Base-by-base conservation (phyloP, 495 filamentous ascomycete species). In the Penicillium subrubescens region DNA sequence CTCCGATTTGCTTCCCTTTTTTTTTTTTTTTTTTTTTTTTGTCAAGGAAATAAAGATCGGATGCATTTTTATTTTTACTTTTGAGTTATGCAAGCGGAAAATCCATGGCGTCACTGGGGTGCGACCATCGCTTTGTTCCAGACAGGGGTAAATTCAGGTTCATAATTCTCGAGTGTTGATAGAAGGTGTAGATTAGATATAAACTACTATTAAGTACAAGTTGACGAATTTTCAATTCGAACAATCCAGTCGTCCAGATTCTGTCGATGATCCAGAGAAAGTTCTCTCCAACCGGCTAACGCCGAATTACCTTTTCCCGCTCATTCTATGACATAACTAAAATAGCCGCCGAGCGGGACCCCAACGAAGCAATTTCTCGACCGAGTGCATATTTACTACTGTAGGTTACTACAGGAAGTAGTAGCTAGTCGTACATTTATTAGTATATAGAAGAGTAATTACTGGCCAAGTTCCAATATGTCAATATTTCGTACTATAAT, bases 81-180 rank as follows among this genome's bases (percentile, higher is more conserved):
- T 52, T 52, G 46, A 31, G 33, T n/a, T 59, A 60, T 67, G 67
- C 66, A 62, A 57, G 57, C 66, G 66, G 63, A 63, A 60, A 56
- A 21, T 5, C 29, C 41, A 66, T 71, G 63, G 58, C 67, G 68
- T 68, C 68, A 69, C 58, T 34, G 51, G 50, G 50, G 60, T 48
- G 56, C 39, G 60, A 62, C 52, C 50, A 44, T 34, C n/a, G 19
- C 17, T 31, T 51, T 37, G 31, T 34, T 56, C 53, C 17, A 56
- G 31, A 31, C 23, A 56, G 53, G 53, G 53, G 53, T 39, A 15
- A 27, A n/a, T 31, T 52, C 14, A 51, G 19, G 19, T 31, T 31
- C 48, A 17, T 31, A 17, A 12, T 7, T 27, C 8, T 25, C 8
- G 25, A n/a, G 31, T 33, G 6, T 33, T 23, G 8, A 25, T 11